Base-by-base conservation (phyloP, 2,329 filamentous ascomycete genomes). In the Epichloe scottii region DNA sequence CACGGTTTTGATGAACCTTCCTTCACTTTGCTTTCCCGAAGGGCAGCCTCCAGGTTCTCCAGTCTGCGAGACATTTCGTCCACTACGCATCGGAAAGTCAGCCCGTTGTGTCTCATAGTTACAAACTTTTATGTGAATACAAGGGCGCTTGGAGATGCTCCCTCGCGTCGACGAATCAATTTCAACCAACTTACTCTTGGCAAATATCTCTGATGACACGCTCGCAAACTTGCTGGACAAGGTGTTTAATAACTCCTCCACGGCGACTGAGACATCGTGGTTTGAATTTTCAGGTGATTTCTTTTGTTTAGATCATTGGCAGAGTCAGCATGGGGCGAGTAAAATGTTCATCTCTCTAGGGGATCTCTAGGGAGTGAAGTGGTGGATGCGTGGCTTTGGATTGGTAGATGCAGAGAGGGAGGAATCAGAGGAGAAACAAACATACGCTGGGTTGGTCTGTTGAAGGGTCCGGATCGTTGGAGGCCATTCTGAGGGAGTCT, bases 61-160 rank as follows among this genome's bases (percentile, higher is more conserved):
- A 96, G 71, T 26, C 90, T 81, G 54, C 85, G 77, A 14, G 87
- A 86, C 89, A 96, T 95, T 56, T 95, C 89, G 63, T 95, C 90
- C 86, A 96, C 89, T 95, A 54, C 42, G 49, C n/a, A 30, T 33
- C 7, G 3, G 53, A 61, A 15, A 63, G 56, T 23, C 38, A 54
- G 42, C 39, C 10, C 38, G 23, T 19, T 11, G 15, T 23, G 38
- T 21, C 17, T 12, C 14, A 15, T 33, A 8, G 2, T 23, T 26
- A 3, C 15, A 6, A 12, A 30, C 6, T 19, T 26, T 44, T 26
- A 10, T n/a, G 14, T 44, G 23, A 15, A 33, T 6, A 10, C 4
- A 30, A 5, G 23, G 19, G 23, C 40, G 40, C 1, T 30, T 30
- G 1, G 11, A 42, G 14, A 23, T 4, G 5, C 11, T 41, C 17